Base-by-base conservation (phyloP, 441 rosid species). In the Biscutella laevigata region DNA sequence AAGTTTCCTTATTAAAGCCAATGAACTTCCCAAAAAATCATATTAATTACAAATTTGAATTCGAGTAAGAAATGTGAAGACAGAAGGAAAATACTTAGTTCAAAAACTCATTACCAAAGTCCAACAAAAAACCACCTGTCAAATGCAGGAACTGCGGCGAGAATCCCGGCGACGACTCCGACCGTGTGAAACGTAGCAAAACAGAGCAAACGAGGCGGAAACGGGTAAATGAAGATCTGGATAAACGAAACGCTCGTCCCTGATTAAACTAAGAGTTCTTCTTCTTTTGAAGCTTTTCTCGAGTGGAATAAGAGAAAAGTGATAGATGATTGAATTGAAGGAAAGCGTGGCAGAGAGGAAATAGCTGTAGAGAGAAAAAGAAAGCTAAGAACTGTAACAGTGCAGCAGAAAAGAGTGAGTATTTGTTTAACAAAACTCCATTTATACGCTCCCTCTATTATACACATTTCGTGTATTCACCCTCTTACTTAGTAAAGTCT, bases 181-280 rank as follows among this genome's bases (percentile, higher is more conserved):
- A 52, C 47, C 14, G 53, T 33, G 1, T 5, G 24, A 6, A 12
- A 47, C 36, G 7, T 25, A n/a, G 11, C 1, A 1, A 47, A 29
- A 41, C 34, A 19, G 41, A 49, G 12, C 20, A 39, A 15, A 0
- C 3, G 0, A 4, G 4, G 15, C n/a, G 20, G 12, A 36, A 22
- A 50, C 13, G 5, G 54, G 12, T 0, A 20, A 58, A 45, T 52
- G 70, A 29, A 53, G 71, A 59, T 59, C 71, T 45, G 29, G 12
- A 37, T 20, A 57, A 57, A 27, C 38, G 29, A 50, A 50, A 30
- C 51, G 59, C 19, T 11, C 13, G 10, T 51, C 22, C 21, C 64
- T 40, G 25, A 32, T 16, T 9, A 5, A 27, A 5, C 9, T 7
- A 15, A 25, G 13, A 24, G 15, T 4, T 4, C 2, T 34, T 10